These are phyloP conservation scores for Coemansia sp. DNA, from an alignment of 192 early-diverging fungal genomes.

Conservation along the genomic window DNA sequence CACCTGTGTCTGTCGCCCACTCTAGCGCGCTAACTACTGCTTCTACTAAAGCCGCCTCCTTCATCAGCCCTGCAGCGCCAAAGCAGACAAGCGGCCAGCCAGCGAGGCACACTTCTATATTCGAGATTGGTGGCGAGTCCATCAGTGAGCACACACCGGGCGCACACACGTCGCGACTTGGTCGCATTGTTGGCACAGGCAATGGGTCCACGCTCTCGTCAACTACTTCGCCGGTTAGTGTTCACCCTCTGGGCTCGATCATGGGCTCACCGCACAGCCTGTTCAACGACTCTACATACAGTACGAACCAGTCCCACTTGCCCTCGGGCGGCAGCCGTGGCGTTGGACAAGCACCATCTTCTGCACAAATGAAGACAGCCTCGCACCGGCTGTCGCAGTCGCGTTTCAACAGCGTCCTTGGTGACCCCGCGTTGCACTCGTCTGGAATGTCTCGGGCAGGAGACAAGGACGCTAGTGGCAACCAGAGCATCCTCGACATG, in stretches of 20 bases:
- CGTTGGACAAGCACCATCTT: conserved; percentile 2
- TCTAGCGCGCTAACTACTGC: conserved; percentile 14
- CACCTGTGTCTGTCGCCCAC: conserved; percentile 7
- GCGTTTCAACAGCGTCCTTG: conserved; percentile 40
- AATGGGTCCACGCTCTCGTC: conserved; percentile 22
- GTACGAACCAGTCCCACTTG: conserved; percentile 9
- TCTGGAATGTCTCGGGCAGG: conserved; percentile 18
- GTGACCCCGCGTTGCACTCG: conserved; percentile 25
- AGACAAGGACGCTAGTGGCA: conserved; percentile 13
- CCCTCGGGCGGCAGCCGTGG: not conserved
- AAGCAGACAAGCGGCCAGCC: conserved; percentile 14
- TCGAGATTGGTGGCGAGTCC: conserved; percentile 54
- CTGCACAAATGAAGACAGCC: not conserved
- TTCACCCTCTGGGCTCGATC: conserved; percentile 45
- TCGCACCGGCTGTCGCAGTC: conserved; percentile 44
- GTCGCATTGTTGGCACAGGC: conserved; percentile 15
- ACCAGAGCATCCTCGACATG: conserved; percentile 28
- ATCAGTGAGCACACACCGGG: conserved; percentile 24
- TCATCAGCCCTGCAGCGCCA: conserved; percentile 24
- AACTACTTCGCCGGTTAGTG: conserved; percentile 42
- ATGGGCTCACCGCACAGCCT: conserved; percentile 48
- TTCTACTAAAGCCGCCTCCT: conserved; percentile 22
- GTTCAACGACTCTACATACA: conserved; percentile 42
- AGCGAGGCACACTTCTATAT: conserved; percentile 41
- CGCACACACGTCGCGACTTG: conserved; percentile 22